Base-by-base conservation (phyloP, 805 yeast species). In the Candida incommunis region DNA sequence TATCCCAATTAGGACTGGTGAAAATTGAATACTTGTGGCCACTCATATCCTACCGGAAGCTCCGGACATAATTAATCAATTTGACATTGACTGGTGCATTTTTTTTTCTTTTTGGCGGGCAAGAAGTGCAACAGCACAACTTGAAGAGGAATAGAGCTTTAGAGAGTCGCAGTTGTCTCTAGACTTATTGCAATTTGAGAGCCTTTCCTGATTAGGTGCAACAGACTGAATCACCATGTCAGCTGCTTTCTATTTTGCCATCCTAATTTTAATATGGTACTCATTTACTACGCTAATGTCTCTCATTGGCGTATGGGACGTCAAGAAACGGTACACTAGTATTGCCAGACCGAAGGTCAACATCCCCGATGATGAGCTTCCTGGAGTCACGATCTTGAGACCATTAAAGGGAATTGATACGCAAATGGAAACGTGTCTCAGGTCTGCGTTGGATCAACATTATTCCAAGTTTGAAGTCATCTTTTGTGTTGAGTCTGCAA, bases 321-420 rank as follows among this genome's bases (percentile, higher is more conserved):
- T 46, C 15, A 43, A 24, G 16, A 29, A 25, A 18, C 43, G 43
- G 5, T 20, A 22, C 18, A 22, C 41, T 41, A 41, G 4, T 34
- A 42, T 43, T 43, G 41, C 15, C 34, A 24, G 26, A 45, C 44
- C 44, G 34, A 31, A 18, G 41, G 44, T 43, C 34, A 40, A 40
- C 41, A 41, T 45, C 23, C 18, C 44, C 41, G 46, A 44, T 42
- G 31, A 40, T 29, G 23, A 25, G 13, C 72, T 16, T 68, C 77
- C 74, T 47, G 80, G 83, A 4, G 95, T 86, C 18, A 74, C 92
- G 1, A 82, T 87, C 22, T 57, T 86, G 27, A 64, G 95, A 24
- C 96, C 96, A 0, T 67, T 86, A 47, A 84, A 84, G 56, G 95
- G 95, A 16, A 64, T 84, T 16, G 96, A 86, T 59, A 74, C 87